phyloP scores from a whole-genome alignment of 2,329 filamentous ascomycete genomes.

The Alternaria burnsii region DNA sequence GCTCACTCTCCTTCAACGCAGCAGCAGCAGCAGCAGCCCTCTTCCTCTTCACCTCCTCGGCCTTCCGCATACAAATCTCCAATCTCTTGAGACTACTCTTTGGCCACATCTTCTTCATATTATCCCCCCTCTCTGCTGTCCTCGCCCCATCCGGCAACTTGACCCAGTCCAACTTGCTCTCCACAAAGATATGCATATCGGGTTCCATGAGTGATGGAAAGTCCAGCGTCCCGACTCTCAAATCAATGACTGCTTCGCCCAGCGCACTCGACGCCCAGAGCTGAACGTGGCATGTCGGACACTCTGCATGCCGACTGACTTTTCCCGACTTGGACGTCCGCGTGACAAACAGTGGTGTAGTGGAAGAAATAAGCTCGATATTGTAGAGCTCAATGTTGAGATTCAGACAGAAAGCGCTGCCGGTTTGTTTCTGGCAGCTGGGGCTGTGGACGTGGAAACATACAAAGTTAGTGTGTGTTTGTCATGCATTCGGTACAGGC shows the following conservation, averaged over 20 bases:
- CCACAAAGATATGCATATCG: slow-evolving; percentile 39
- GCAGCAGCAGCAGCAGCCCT: not conserved
- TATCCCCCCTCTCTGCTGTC: slow-evolving; percentile 18
- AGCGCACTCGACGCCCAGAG: slow-evolving; percentile 30
- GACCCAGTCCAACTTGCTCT: slow-evolving; percentile 43
- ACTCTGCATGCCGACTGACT: slow-evolving; percentile 16
- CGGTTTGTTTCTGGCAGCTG: slow-evolving; percentile 38
- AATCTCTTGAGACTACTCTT: slow-evolving; percentile 40
- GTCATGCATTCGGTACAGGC: too few relatives aligned
- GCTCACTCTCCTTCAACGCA: slow-evolving; percentile 1
- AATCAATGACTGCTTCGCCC: slow-evolving; percentile 18
- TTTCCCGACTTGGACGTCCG: slow-evolving; percentile 2
- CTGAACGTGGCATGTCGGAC: slow-evolving; percentile 30
- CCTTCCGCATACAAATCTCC: slow-evolving; percentile 21
- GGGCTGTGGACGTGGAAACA: not conserved
- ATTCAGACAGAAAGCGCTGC: slow-evolving; percentile 34
- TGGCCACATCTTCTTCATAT: slow-evolving; percentile 33
- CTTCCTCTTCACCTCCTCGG: slow-evolving; percentile 12
- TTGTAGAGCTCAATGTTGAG: slow-evolving; percentile 37
- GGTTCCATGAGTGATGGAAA: slow-evolving; percentile 41
- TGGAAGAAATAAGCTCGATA: slow-evolving; percentile 28
- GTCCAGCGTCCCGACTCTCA: slow-evolving; percentile 40
- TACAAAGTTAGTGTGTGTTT: too few relatives aligned
- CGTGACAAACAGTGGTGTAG: slow-evolving; percentile 17
- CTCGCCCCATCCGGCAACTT: slow-evolving; percentile 34